phyloP scores from a whole-genome alignment of 805 yeast genomes.

The Saturnispora dispora region DNA sequence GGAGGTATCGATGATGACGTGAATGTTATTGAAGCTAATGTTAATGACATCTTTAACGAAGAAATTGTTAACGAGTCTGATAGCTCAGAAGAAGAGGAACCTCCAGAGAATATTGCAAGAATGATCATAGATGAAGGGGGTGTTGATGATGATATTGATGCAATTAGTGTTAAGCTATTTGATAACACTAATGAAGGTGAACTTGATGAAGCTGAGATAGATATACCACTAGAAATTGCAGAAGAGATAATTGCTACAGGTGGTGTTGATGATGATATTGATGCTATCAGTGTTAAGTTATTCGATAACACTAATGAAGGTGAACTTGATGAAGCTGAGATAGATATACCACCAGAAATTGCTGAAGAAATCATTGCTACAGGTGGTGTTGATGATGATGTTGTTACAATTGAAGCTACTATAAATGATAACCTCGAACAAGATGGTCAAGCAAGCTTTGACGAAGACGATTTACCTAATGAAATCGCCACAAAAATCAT shows the following conservation, averaged over 20 bases:
- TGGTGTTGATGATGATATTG: slow-evolving; percentile 2
- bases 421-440: background rate
- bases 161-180: slow-evolving; percentile 11
- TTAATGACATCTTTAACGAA: background rate
- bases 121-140: slow-evolving; percentile 5
- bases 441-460: background rate
- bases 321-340: too few species aligned
- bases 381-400: slow-evolving; percentile 5
- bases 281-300: too few species aligned
- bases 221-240: background rate
- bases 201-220: background rate
- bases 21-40: background rate
- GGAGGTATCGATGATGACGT: slow-evolving; percentile 6
- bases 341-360: background rate
- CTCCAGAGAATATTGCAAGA: slow-evolving; percentile 1
- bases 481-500: background rate
- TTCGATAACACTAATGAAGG: too few species aligned
- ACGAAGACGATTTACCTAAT: slow-evolving; percentile 6
- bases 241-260: slow-evolving; percentile 4
- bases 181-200: background rate
- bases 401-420: background rate
- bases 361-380: background rate
- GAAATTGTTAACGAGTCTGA: background rate
- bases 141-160: slow-evolving; percentile 7
- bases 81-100: slow-evolving; percentile 4